Evolutionary conservation across 2,329 filamentous ascomycete species (phyloP).

Genomic region (Zymoseptoria passerinii): DNA sequence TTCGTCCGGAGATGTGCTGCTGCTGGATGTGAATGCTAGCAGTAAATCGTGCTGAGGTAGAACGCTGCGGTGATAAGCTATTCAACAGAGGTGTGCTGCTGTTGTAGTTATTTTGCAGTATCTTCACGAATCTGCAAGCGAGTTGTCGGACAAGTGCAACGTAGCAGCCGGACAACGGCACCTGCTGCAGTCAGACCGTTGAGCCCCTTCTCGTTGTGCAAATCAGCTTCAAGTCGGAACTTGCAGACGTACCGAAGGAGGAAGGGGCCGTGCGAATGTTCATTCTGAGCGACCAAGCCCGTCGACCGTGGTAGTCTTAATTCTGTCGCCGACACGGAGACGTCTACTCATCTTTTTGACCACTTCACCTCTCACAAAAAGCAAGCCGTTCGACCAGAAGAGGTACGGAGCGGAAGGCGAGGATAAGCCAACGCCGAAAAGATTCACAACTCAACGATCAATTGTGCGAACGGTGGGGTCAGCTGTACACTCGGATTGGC

Average conservation of each 20-base stretch:
- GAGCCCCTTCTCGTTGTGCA: background rate
- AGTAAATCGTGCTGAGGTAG: background rate
- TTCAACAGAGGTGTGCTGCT: background rate
- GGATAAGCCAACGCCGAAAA: too few relatives aligned
- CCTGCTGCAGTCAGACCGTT: background rate
- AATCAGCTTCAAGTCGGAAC: background rate
- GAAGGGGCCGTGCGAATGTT: too few relatives aligned
- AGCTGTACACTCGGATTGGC: too few relatives aligned
- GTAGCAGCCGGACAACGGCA: background rate
- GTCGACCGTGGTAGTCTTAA: too few relatives aligned
- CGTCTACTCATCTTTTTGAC: too few relatives aligned
- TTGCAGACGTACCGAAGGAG: background rate
- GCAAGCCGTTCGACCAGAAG: too few relatives aligned
- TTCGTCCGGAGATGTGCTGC: background rate
- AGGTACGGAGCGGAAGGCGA: too few relatives aligned
- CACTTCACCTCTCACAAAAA: too few relatives aligned
- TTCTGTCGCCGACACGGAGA: too few relatives aligned
- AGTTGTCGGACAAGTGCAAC: background rate
- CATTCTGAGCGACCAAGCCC: too few relatives aligned
- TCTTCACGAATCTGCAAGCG: background rate
- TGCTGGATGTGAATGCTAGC: background rate
- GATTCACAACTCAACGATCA: too few relatives aligned
- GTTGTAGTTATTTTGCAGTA: background rate
- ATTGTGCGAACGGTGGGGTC: too few relatives aligned
- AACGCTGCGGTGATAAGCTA: background rate